Evolutionary conservation across 2,329 filamentous ascomycete genomes (phyloP), one percentile per base, ranked within the genome.

Genomic region (Colletotrichum incanum): DNA sequence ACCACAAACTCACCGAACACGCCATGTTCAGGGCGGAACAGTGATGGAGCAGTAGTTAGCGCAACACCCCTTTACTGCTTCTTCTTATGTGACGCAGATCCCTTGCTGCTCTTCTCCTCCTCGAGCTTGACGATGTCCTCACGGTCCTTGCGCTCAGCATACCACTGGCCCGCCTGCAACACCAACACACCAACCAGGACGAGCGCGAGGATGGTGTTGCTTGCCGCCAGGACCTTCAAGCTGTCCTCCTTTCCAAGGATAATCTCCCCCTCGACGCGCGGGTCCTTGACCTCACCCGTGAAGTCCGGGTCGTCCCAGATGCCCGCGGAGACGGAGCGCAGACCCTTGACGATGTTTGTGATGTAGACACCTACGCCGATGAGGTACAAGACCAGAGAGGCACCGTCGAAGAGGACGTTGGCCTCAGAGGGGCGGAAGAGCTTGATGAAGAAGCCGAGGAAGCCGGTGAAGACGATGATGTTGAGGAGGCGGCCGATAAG

Each of bases 151-250:
- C 94, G 89, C 88, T 98, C 95, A 34, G 96, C 96, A 85, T 99
- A 99, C 96, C 96, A 98, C 88, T 98, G 94, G 14, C 96, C 96
- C 26, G 94, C 94, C 89, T 99, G 96, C 79, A 99, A 84, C 43
- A 98, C 94, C 75, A 99, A 82, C 12, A 99, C 94, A 6, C 96
- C 96, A 3, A 98, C 92, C 65, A 99, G 84, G 39, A 99, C 94
- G 55, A 99, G 88, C 45, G 96, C 96, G 69, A 98, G 84, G 80
- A 99, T 99, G 3, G 96, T 98, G 84, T 99, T 98, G 82, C 94
- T 98, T 9, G 96, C 96, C 41, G 95, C 91, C 78, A 98, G 86
- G 20, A 99, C 96, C 85, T 94, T 93, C 77, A 99, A 85, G 78
- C 92, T 96, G 81, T 99, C 96, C 84, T 98, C 95, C 34, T 95